phyloP scores from a whole-genome alignment of 139 green algal species.

The Spirogloea muscicola region DNA sequence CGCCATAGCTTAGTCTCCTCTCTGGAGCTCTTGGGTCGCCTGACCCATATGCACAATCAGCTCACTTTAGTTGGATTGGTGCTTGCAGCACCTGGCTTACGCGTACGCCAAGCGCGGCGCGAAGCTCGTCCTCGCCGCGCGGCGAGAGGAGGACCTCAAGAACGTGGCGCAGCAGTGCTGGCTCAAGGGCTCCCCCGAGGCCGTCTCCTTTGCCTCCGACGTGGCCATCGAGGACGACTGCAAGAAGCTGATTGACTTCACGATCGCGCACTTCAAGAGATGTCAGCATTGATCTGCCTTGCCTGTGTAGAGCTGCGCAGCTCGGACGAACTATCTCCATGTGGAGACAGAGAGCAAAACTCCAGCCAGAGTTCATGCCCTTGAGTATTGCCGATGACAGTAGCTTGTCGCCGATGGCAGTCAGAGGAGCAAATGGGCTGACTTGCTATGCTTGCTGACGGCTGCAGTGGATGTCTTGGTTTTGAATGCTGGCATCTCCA shows the following conservation, averaged over 20 bases:
- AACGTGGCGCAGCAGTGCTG: conserved; percentile 8
- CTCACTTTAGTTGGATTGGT: too few relatives aligned
- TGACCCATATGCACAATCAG: too few relatives aligned
- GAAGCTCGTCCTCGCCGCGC: conserved; percentile 34
- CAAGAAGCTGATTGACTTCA: conserved; percentile 34
- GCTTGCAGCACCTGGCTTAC: conserved; percentile 43
- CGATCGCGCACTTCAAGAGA: conserved; percentile 19
- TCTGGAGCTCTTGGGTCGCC: too few relatives aligned
- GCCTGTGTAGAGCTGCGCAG: too few relatives aligned
- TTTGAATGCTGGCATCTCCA: conserved; percentile 37
- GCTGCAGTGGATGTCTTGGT: conserved; percentile 36
- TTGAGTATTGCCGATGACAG: neutral
- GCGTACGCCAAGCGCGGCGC: conserved; percentile 38
- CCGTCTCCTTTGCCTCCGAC: conserved; percentile 16
- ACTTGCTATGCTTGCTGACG: neutral
- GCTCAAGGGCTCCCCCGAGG: conserved; percentile 6
- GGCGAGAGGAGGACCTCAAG: conserved; percentile 27
- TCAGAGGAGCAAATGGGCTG: too few relatives aligned
- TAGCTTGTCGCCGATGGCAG: too few relatives aligned
- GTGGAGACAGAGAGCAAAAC: neutral
- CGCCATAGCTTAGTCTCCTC: too few relatives aligned
- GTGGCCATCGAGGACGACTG: conserved; percentile 36
- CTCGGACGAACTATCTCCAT: neutral
- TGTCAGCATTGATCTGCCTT: conserved; percentile 7
- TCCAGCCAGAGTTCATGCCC: neutral